A percentile compares a stretch with the other conserved stretches of the same genome.
Evolutionary conservation across 2,329 filamentous ascomycete species (phyloP).

Genomic region (Ophiostoma perfectum): DNA sequence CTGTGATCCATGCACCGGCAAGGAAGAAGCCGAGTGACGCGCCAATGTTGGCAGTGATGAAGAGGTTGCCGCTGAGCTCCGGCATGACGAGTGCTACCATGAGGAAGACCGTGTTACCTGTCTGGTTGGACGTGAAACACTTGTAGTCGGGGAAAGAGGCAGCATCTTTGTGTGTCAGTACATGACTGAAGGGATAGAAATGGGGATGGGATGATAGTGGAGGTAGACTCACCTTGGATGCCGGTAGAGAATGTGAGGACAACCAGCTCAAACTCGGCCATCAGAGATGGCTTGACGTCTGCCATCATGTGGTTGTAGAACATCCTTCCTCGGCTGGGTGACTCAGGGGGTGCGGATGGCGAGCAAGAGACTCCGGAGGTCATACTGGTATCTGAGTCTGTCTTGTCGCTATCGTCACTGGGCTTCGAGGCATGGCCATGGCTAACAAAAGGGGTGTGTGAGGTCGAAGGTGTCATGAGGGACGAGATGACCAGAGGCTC

Average conservation of each 20-base stretch:
- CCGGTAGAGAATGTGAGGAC: slow-evolving; percentile 48
- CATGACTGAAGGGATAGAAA: neutral
- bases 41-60: slow-evolving; percentile 50
- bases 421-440: slow-evolving; percentile 7
- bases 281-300: slow-evolving; percentile 36
- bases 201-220: neutral
- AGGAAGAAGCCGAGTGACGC: slow-evolving; percentile 53
- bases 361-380: neutral
- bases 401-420: neutral
- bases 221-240: slow-evolving; percentile 39
- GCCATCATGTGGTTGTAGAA: slow-evolving; percentile 32
- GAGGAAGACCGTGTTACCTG: slow-evolving; percentile 59
- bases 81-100: slow-evolving; percentile 47
- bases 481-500: neutral
- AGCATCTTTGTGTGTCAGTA: slow-evolving; percentile 33
- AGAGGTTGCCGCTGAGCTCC: slow-evolving; percentile 43
- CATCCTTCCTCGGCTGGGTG: neutral
- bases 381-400: slow-evolving; percentile 1
- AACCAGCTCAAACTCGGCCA: slow-evolving; percentile 44
- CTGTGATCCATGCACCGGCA: slow-evolving; percentile 48
- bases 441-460: neutral
- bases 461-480: neutral
- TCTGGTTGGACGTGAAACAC: slow-evolving; percentile 61
- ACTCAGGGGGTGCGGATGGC: neutral
- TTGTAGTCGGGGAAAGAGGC: slow-evolving; percentile 56